Evolutionary conservation across 208 protist species (phyloP).

Genomic region (Crithidia mellificae): DNA sequence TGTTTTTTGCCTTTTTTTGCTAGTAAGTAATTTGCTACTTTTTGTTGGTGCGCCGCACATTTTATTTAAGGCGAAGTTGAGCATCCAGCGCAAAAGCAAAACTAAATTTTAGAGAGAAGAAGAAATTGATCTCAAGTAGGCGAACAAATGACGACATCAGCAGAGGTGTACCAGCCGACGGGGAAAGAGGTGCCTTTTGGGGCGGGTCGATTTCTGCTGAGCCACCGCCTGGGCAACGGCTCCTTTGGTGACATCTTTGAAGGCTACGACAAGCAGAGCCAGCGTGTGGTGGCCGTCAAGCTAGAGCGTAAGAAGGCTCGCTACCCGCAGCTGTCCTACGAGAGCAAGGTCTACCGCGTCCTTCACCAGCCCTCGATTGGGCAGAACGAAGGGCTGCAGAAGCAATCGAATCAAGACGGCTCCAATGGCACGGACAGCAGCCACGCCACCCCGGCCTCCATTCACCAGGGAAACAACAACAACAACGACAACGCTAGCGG

Average conservation of each 20-base stretch:
- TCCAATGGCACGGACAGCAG: constrained; percentile 10
- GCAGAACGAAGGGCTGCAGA: constrained; percentile 35
- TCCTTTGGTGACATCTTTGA: constrained; percentile 99
- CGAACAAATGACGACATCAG: background rate
- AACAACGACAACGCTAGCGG: constrained; percentile 2
- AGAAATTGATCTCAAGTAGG: background rate
- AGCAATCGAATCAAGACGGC: constrained; percentile 22
- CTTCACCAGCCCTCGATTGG: constrained; percentile 65
- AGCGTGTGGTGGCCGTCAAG: constrained; percentile 73
- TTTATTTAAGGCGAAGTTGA: no score
- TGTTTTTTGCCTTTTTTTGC: no score
- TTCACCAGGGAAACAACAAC: background rate
- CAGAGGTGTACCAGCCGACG: constrained; percentile 22
- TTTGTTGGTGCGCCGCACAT: no score
- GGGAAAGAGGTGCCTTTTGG: constrained; percentile 58
- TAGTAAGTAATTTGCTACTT: no score
- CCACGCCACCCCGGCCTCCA: constrained; percentile 11
- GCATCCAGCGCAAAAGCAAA: no score
- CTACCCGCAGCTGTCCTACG: constrained; percentile 98
- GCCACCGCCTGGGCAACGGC: constrained; percentile 92
- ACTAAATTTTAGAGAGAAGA: background rate
- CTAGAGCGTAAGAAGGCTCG: constrained; percentile 85
- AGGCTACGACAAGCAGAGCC: constrained; percentile 66
- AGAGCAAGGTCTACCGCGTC: constrained; percentile 90
- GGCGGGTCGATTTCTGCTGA: constrained; percentile 60